phyloP scores from a whole-genome alignment of 495 filamentous ascomycete species.

The Xylaria bambusicola region DNA sequence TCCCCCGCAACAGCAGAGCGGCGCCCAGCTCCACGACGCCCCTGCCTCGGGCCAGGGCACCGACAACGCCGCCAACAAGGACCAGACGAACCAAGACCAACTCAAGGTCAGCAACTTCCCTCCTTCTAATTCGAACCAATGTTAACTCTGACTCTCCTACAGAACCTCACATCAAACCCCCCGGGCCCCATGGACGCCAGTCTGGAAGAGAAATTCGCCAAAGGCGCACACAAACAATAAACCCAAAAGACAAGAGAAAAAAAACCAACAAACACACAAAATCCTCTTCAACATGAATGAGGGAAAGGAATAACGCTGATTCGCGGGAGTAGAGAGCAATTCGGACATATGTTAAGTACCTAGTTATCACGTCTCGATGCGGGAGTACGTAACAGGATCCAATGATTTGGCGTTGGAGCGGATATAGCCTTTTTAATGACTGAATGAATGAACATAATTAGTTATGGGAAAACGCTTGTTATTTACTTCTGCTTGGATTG shows the following conservation, averaged over 20 bases:
- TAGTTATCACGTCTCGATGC: no score
- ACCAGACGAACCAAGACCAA: slow-evolving; percentile 48
- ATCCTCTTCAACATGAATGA: no score
- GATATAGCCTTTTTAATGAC: not conserved
- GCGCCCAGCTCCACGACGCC: slow-evolving; percentile 60
- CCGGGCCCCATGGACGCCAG: slow-evolving; percentile 66
- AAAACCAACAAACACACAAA: no score
- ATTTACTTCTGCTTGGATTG: no score
- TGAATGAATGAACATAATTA: not conserved
- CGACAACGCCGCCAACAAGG: slow-evolving; percentile 48
- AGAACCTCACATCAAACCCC: slow-evolving; percentile 68
- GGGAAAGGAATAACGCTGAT: no score
- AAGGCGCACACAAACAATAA: no score
- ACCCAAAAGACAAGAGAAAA: no score
- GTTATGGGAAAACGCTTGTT: no score
- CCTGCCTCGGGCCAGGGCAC: slow-evolving; percentile 59
- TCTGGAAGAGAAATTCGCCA: slow-evolving; percentile 65
- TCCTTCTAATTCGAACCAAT: not conserved
- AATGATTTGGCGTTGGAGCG: not conserved
- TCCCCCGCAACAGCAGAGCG: slow-evolving; percentile 66
- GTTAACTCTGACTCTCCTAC: not conserved
- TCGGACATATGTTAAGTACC: no score
- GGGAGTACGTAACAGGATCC: no score
- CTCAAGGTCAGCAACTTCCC: slow-evolving; percentile 41
- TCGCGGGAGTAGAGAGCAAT: no score